Evolutionary conservation across 257 asterid genomes (phyloP), one percentile per base, ranked within the genome.

Genomic region (Primulina tabacum): DNA sequence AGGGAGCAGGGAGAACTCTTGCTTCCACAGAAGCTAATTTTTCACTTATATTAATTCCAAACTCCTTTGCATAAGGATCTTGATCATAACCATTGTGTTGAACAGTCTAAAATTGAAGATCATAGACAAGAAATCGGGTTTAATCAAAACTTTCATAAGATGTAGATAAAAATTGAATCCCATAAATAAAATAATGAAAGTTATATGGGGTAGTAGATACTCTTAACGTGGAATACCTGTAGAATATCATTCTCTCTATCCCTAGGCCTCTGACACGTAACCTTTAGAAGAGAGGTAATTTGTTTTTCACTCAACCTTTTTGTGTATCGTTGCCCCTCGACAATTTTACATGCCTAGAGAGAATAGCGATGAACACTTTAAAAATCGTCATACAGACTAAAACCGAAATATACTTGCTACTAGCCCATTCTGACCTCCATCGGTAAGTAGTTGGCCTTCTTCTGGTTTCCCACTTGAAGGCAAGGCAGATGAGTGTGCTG

Each of bases 391-490:
- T 61, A 12, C 10, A 28, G 10, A 69, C 50, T 29, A 8, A 24
- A 37, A 65, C 6, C 14, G 9, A 53, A 67, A 21, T 34, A 30
- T 17, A 17, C 37, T 26, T 17, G 28, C 6, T 26, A 61, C 55
- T 18, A 64, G 35, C 29, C 56, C 55, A 14, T 47, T 69, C 75
- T 33, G 24, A 91, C 99, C 99, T 94, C 99, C 99, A 94, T 91
- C 4, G 99, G 99, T 62, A 94, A 82, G 81, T 94, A 95, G 82
- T 87, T 95, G 38, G 97, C 98, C 84, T 95, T 95, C 92, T 89
- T 95, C 80, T 95, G 99, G 81, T 92, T 95, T 77, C 99, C 99
- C n/a, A 95, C 99, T 95, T 95, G 99, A 58, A 95, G 98, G 81
- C 99, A 95, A 71, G 99, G 99, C 68, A 95, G 94, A 82, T 95